Percentiles rank a stretch among this genome's conserved stretches.
phyloP scores from a whole-genome alignment of 192 early-diverging fungal species.

The Glomus cerebriforme region DNA sequence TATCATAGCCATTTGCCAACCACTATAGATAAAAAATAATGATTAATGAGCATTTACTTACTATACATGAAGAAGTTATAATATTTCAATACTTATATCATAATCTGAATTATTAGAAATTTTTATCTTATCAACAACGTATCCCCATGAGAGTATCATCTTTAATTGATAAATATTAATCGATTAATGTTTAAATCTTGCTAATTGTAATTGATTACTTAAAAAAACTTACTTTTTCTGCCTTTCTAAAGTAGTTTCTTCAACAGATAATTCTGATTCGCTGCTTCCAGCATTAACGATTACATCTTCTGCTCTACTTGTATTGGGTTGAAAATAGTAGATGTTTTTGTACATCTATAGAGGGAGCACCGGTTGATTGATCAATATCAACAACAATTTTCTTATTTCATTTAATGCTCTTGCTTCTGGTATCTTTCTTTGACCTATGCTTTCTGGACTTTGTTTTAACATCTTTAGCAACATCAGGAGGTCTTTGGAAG shows the following conservation, averaged over 20 bases:
- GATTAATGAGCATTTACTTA: conserved; percentile 8
- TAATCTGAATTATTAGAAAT: neutral
- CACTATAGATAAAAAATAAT: conserved; percentile 11
- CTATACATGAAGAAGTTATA: neutral
- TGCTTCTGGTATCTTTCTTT: neutral
- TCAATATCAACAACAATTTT: neutral
- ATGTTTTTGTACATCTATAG: too few species aligned
- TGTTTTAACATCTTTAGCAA: neutral
- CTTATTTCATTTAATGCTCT: neutral
- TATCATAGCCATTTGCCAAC: neutral
- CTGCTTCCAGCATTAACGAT: neutral
- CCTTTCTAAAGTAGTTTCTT: neutral
- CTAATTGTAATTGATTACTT: neutral
- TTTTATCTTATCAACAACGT: conserved; percentile 7
- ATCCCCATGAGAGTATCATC: neutral
- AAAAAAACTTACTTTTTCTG: neutral
- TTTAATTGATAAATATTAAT: neutral
- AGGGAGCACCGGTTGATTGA: neutral
- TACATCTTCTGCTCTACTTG: neutral
- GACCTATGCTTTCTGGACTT: conserved; percentile 1
- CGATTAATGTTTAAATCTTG: neutral
- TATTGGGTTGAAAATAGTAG: too few species aligned
- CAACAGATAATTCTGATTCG: neutral
- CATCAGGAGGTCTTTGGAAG: neutral
- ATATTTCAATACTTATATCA: conserved; percentile 14